Evolutionary conservation across 345 rosid genomes (phyloP), one percentile per base, ranked within the genome.

Genomic region (Trapa bicornis): DNA sequence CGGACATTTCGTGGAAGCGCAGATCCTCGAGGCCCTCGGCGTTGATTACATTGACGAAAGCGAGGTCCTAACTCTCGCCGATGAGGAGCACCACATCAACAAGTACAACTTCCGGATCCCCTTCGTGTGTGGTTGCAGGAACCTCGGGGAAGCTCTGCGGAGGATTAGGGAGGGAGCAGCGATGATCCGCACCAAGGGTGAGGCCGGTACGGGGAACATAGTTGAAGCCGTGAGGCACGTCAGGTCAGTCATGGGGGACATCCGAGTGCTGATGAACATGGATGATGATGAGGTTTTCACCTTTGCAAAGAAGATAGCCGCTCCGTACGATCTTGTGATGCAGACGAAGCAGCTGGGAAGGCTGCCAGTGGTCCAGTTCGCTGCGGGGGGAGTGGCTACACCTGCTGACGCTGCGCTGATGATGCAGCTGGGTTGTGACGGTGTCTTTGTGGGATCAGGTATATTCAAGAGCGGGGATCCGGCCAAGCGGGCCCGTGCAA

Each of bases 161-260:
- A 64, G 94, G 71, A 80, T 87, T 65, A 86, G 89, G 4, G 96
- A 89, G 68, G 91, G 94, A 5, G 89, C 96, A 0, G 92, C 92
- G 1, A 89, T 89, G 96, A 89, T 89, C 38, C 73, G 96, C 17
- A 89, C 96, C 16, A 87, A 89, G 67, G 96, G 95, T 0, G 95
- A 89, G 70, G 96, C 94, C 0, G 96, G 96, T 3, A 87, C 89
- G 0, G 96, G 96, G 6, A 89, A 89, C 70, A 69, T 89, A 0
- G 73, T 89, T 8, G 92, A 89, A 72, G 94, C 96, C 17, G 95
- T 89, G 11, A 82, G 92, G 76, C 94, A 89, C 61, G 87, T 89
- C 65, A 76, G 96, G 73, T 82, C 86, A 36, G 95, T 89, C 73
- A 84, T 84, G 86, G 93, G 92, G 0, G 87, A 83, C 48, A 83